These are phyloP conservation scores for Scheffersomyces quercinus DNA, from an alignment of 1,139 yeast genomes.

Conservation along the genomic window DNA sequence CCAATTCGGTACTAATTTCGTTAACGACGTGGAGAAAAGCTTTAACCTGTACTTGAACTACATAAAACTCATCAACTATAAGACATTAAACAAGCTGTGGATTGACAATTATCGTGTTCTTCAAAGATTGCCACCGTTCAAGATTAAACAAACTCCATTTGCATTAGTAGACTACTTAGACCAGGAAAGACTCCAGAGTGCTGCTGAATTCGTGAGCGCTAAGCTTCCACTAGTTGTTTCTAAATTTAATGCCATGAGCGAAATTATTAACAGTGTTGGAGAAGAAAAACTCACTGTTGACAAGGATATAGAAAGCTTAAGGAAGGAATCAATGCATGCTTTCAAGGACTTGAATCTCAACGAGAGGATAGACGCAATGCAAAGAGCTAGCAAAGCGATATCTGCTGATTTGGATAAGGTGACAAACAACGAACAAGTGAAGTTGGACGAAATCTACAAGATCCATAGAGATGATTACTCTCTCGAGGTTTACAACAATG, in stretches of 20 bases:
- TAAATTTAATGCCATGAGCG: slow-evolving; percentile 44
- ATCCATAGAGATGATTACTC: slow-evolving; percentile 17
- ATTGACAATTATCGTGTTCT: slow-evolving; percentile 38
- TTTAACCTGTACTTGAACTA: slow-evolving; percentile 52
- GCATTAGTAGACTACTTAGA: slow-evolving; percentile 27
- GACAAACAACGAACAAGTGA: slow-evolving; percentile 7
- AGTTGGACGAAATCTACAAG: slow-evolving; percentile 15
- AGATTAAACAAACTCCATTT: slow-evolving; percentile 19
- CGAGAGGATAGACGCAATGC: slow-evolving; percentile 5
- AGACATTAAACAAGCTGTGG: slow-evolving; percentile 56
- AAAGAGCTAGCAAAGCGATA: slow-evolving; percentile 7
- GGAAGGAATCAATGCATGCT: slow-evolving; percentile 35
- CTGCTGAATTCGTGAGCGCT: slow-evolving; percentile 23
- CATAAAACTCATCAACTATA: slow-evolving; percentile 45
- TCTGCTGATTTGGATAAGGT: slow-evolving; percentile 19
- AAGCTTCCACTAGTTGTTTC: slow-evolving; percentile 34
- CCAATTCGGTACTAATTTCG: slow-evolving; percentile 58
- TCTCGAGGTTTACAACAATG: slow-evolving; percentile 12
- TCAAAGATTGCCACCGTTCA: slow-evolving; percentile 32
- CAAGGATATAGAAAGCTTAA: slow-evolving; percentile 29
- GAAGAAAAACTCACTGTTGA: slow-evolving; percentile 32
- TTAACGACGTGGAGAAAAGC: slow-evolving; percentile 50
- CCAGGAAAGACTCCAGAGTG: slow-evolving; percentile 21
- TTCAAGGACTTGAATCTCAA: slow-evolving; percentile 23
- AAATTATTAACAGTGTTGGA: slow-evolving; percentile 23